Percentiles rank a stretch among this genome's conserved stretches.
phyloP scores from a whole-genome alignment of 2,329 filamentous ascomycete species.

The Colletotrichum lini region DNA sequence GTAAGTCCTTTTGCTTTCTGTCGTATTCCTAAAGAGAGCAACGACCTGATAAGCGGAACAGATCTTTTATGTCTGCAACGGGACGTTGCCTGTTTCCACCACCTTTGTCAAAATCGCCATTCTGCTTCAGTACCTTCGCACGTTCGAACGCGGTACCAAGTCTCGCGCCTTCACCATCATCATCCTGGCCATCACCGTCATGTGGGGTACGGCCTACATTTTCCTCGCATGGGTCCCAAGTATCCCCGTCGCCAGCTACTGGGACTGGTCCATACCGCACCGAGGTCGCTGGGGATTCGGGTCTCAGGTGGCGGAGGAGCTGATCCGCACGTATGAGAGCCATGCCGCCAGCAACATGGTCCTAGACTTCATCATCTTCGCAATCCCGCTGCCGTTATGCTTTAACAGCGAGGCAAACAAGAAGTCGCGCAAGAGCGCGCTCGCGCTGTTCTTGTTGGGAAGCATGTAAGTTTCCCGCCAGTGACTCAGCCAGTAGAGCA shows the following conservation, averaged over 20 bases:
- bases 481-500: background rate
- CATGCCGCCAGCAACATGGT: conserved; percentile 51
- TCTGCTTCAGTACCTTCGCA: conserved; percentile 43
- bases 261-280: conserved; percentile 45
- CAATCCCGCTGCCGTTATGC: conserved; percentile 51
- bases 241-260: conserved; percentile 50
- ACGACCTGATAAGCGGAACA: background rate
- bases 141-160: conserved; percentile 40
- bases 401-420: conserved; percentile 46
- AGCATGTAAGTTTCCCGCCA: conserved; percentile 47
- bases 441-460: conserved; percentile 50
- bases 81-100: conserved; percentile 41
- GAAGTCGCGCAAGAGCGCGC: conserved; percentile 50
- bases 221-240: conserved; percentile 52
- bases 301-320: conserved; percentile 43
- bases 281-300: conserved; percentile 49
- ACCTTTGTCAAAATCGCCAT: conserved; percentile 44
- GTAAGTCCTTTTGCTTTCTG: background rate
- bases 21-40: too few species aligned
- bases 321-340: conserved; percentile 48
- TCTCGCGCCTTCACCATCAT: conserved; percentile 40
- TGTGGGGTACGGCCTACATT: conserved; percentile 50
- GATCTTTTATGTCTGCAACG: conserved; percentile 44
- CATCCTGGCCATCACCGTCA: conserved; percentile 46
- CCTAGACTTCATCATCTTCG: conserved; percentile 51